Base-by-base conservation (phyloP, 306 rosid species). In the Coriaria nepalensis region DNA sequence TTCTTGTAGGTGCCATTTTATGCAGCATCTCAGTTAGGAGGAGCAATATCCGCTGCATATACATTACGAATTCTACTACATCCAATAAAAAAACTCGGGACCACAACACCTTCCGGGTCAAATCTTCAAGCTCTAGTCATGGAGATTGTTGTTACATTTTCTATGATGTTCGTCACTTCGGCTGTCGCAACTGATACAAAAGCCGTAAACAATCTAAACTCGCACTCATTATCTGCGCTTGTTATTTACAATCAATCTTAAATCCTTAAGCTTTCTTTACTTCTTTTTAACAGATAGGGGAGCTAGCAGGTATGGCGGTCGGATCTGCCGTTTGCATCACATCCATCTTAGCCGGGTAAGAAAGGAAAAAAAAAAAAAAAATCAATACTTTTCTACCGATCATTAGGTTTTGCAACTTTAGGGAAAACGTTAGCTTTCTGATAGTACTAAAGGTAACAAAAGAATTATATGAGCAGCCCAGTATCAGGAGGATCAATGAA, bases 401-500 rank as follows among this genome's bases (percentile, higher is more conserved):
- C 35, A 8, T 13, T 10, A 14, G 15, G 2, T n/a, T 14, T 14
- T 10, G 10, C 9, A 9, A 10, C 5, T 56, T 5, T 13, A 13
- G 8, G 35, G 35, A 53, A 11, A 4, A 10, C 6, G 2, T 6
- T 10, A 13, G 5, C 11, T 6, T 13, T 1, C 7, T 13, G 8
- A 10, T 37, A 46, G 11, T 15, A 56, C 9, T 13, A 55, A 35
- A 7, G 5, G 9, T 9, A 33, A 41, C 2, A 8, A 5, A 2
- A 41, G 20, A 8, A 47, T 5, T 66, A 63, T 47, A 6, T 6
- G 13, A 50, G 46, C 39, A 84, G 95, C 53, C 95, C 97, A 13
- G 56, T 84, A 64, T 81, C 93, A 32, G 97, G 95, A 20, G 93
- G 95, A 35, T 88, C 93, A 34, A 78, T 81, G 97, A 88, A 88